Conservation (phyloP, 2,329 filamentous ascomycete genomes). For the Penicillium sp. region DNA sequence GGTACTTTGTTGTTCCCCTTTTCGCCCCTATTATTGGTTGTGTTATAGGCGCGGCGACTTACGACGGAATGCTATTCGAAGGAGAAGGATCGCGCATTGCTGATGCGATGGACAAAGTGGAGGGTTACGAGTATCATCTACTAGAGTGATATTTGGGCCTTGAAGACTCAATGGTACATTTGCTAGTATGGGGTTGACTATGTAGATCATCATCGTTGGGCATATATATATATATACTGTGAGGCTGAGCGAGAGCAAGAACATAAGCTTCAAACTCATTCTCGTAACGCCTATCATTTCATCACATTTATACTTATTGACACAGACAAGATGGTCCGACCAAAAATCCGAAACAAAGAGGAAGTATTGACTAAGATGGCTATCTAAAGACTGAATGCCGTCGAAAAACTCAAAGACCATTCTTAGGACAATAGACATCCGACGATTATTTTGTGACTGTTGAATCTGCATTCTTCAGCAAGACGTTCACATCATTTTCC, state of each 20-base stretch:
- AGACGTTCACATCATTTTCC: too few relatives aligned
- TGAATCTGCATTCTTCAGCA: too few relatives aligned
- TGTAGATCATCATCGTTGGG: neutral
- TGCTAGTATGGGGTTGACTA: neutral
- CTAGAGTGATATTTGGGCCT: conserved; percentile 14
- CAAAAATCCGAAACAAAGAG: too few relatives aligned
- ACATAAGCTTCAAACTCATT: neutral
- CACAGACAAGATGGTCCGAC: too few relatives aligned
- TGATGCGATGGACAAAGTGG: conserved; percentile 25
- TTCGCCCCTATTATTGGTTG: conserved; percentile 30
- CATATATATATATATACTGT: neutral
- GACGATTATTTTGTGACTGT: too few relatives aligned
- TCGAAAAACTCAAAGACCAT: too few relatives aligned
- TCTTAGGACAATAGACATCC: too few relatives aligned
- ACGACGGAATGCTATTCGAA: conserved; percentile 29
- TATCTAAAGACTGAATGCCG: too few relatives aligned
- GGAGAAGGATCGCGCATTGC: conserved; percentile 33
- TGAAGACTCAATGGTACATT: neutral
- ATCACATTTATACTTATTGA: too few relatives aligned
- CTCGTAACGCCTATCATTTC: too few relatives aligned
- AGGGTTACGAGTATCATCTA: conserved; percentile 22
- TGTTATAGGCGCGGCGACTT: conserved; percentile 26
- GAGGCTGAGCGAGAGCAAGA: neutral
- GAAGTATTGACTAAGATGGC: too few relatives aligned
- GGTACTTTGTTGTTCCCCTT: conserved; percentile 31